These are phyloP conservation scores for Xylaria sp. DNA, from an alignment of 2,329 filamentous ascomycete genomes.

Conservation along the genomic window DNA sequence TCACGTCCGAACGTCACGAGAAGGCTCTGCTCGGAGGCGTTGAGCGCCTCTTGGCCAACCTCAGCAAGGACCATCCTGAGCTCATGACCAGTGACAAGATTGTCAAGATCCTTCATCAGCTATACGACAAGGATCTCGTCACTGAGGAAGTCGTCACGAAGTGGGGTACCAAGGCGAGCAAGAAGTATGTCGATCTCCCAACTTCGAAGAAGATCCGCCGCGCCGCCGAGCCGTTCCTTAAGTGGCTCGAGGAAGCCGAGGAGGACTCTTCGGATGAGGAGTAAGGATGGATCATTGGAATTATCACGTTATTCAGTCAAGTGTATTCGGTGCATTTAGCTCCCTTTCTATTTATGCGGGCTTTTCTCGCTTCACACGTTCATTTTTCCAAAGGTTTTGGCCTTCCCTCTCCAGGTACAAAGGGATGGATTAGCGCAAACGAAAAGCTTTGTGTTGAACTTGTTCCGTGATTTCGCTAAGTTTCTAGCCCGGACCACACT, in stretches of 20 bases:
- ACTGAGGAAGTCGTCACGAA: slow-evolving; percentile 88
- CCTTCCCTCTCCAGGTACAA: not conserved
- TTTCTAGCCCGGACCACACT: slow-evolving; percentile 2
- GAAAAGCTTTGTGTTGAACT: slow-evolving; percentile 20
- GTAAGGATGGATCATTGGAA: slow-evolving; percentile 21
- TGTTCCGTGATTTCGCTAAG: slow-evolving; percentile 7
- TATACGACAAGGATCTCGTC: slow-evolving; percentile 91
- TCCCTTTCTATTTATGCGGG: slow-evolving; percentile 5
- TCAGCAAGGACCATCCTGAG: slow-evolving; percentile 81
- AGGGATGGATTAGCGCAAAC: slow-evolving; percentile 14
- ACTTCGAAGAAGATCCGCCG: slow-evolving; percentile 97
- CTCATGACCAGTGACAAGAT: slow-evolving; percentile 74
- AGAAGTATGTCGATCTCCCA: slow-evolving; percentile 93
- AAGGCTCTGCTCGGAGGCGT: slow-evolving; percentile 95
- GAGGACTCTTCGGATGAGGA: slow-evolving; percentile 74
- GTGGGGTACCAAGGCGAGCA: slow-evolving; percentile 96
- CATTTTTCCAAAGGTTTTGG: slow-evolving; percentile 19
- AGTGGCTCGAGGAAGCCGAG: slow-evolving; percentile 91
- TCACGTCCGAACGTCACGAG: slow-evolving; percentile 92
- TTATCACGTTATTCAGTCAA: not conserved
- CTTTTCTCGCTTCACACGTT: slow-evolving; percentile 22
- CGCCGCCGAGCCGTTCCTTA: slow-evolving; percentile 91
- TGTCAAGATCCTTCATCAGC: slow-evolving; percentile 86
- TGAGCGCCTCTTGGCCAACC: slow-evolving; percentile 83
- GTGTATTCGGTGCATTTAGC: slow-evolving; percentile 5